Percentiles rank a stretch among this genome's conserved stretches.
phyloP scores from a whole-genome alignment of 352 stramenopile genomes.

The Phytopythium litorale region DNA sequence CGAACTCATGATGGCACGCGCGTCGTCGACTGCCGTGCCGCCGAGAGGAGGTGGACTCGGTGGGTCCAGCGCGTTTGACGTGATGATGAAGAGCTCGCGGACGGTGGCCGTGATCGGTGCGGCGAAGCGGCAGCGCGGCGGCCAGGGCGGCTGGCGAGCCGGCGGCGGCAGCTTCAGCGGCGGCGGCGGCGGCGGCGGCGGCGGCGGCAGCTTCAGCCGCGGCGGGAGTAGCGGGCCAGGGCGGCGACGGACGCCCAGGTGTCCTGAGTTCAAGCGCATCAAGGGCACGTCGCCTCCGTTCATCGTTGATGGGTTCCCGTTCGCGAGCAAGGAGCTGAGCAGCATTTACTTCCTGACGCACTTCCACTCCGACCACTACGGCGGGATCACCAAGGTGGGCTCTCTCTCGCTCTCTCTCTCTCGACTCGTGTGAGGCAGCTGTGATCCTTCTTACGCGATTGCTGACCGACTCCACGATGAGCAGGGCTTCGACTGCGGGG shows the following conservation, averaged over 20 bases:
- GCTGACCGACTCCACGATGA: neutral
- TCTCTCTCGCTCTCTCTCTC: neutral
- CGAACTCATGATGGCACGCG: constrained; percentile 45
- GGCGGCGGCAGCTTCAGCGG: constrained; percentile 1
- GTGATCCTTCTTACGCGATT: neutral
- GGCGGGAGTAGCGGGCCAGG: constrained; percentile 5
- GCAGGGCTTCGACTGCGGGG: constrained; percentile 85
- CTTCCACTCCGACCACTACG: constrained; percentile 98
- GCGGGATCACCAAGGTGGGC: constrained; percentile 75
- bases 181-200: neutral
- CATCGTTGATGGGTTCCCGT: constrained; percentile 87
- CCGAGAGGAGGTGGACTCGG: neutral
- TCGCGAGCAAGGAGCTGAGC: constrained; percentile 64
- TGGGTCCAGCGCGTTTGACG: constrained; percentile 67
- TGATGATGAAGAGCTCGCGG: constrained; percentile 79
- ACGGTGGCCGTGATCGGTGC: constrained; percentile 43
- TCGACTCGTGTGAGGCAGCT: neutral
- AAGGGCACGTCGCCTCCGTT: constrained; percentile 70
- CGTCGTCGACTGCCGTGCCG: constrained; percentile 11
- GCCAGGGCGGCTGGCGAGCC: constrained; percentile 19
- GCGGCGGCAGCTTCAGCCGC: constrained; percentile 2
- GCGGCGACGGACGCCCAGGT: constrained; percentile 18
- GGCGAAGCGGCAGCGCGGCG: constrained; percentile 20
- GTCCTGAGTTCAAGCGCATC: constrained; percentile 81
- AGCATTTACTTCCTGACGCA: constrained; percentile 96